These are phyloP conservation scores for Cytospora leucostoma DNA, from an alignment of 2,329 filamentous ascomycete genomes.

Conservation along the genomic window DNA sequence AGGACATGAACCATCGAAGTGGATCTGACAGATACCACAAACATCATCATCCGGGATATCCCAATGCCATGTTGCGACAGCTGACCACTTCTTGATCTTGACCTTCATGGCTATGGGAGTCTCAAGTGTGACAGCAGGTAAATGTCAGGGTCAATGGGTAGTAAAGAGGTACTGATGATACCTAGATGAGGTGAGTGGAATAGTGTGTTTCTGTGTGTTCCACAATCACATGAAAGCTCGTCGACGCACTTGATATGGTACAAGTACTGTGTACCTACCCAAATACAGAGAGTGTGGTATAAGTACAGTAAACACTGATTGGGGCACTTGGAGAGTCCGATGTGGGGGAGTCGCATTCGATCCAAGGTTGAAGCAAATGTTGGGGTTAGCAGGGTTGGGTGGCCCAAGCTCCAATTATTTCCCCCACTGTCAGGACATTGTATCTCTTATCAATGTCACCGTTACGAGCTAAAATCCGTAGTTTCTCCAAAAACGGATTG, in stretches of 20 bases:
- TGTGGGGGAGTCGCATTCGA: no score
- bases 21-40: slow-evolving; percentile 96
- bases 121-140: neutral
- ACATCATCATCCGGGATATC: slow-evolving; percentile 97
- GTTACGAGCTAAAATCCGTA: neutral
- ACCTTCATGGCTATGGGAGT: slow-evolving; percentile 72
- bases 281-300: no score
- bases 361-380: no score
- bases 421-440: neutral
- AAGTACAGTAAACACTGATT: no score
- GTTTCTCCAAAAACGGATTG: neutral
- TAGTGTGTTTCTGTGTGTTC: neutral
- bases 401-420: neutral
- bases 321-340: no score
- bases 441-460: slow-evolving; percentile 3
- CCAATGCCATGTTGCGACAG: slow-evolving; percentile 96
- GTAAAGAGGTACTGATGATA: no score
- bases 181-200: neutral
- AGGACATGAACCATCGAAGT: slow-evolving; percentile 96
- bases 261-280: no score
- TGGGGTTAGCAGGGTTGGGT: neutral
- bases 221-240: slow-evolving; percentile 14
- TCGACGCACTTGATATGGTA: neutral
- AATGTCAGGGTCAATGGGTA: neutral
- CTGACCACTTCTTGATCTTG: slow-evolving; percentile 89